These are phyloP conservation scores for Yarrowia sp. DNA, from an alignment of 805 yeast genomes.

Conservation along the genomic window DNA sequence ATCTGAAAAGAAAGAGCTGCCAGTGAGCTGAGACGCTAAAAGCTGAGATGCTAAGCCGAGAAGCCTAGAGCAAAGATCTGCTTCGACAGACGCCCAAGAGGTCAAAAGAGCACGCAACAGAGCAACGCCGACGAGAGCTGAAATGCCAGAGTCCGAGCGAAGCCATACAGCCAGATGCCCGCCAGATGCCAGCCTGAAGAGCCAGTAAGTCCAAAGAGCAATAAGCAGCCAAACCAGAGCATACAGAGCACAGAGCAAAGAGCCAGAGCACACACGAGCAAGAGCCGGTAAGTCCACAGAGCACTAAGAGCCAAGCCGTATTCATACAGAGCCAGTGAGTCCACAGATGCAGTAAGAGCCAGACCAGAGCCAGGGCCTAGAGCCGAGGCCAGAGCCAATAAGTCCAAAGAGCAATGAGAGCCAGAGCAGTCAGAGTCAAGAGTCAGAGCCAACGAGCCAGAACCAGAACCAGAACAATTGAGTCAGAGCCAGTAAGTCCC, in stretches of 20 bases:
- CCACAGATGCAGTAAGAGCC: constrained; percentile 12
- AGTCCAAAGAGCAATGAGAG: constrained; percentile 8
- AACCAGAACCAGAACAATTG: too few species aligned
- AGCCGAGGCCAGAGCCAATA: constrained; percentile 7
- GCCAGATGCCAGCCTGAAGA: constrained; percentile 16
- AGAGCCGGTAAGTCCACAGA: constrained; percentile 10
- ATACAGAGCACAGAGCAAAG: neutral
- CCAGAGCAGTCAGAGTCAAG: neutral
- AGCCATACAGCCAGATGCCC: neutral
- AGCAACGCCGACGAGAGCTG: neutral
- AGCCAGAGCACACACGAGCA: neutral
- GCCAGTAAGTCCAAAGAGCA: constrained; percentile 8
- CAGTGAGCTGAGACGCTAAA: constrained; percentile 6
- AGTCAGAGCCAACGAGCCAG: neutral
- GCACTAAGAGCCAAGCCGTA: constrained; percentile 7
- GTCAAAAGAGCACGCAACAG: constrained; percentile 15
- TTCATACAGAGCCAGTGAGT: constrained; percentile 2
- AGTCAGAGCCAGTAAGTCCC: neutral
- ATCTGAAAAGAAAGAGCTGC: constrained; percentile 1
- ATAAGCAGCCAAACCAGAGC: neutral
- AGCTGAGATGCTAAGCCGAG: constrained; percentile 10
- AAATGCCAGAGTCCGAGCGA: constrained; percentile 6
- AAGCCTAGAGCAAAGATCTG: constrained; percentile 22
- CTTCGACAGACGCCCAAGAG: constrained; percentile 4
- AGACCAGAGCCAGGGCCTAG: constrained; percentile 10